Evolutionary conservation across 2,329 filamentous ascomycete genomes (phyloP).

Genomic region (Hypoxylon sp.): DNA sequence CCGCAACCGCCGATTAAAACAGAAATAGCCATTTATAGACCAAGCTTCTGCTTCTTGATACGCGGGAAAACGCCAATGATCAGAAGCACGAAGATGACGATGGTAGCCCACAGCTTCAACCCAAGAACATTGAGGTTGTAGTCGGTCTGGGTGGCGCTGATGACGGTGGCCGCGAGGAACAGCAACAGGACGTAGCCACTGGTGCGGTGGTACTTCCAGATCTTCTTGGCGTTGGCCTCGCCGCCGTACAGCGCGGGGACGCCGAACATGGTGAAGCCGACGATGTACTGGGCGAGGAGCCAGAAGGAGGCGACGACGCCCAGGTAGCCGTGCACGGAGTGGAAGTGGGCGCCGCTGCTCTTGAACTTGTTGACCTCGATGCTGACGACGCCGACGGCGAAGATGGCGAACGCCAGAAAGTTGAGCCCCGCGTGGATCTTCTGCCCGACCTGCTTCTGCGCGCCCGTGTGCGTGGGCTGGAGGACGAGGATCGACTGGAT

Average conservation of each 20-base stretch:
- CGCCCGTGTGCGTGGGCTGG: slow-evolving; percentile 82
- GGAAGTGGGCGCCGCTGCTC: slow-evolving; percentile 75
- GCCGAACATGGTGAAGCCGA: slow-evolving; percentile 86
- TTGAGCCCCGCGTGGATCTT: slow-evolving; percentile 75
- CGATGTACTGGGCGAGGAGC: slow-evolving; percentile 74
- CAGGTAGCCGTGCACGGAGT: slow-evolving; percentile 81
- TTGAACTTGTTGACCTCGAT: slow-evolving; percentile 87
- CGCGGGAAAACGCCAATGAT: slow-evolving; percentile 78
- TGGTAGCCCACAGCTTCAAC: slow-evolving; percentile 79
- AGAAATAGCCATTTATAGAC: slow-evolving; percentile 53
- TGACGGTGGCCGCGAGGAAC: slow-evolving; percentile 76
- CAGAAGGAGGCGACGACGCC: slow-evolving; percentile 79
- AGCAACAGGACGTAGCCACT: slow-evolving; percentile 78
- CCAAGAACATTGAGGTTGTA: slow-evolving; percentile 74
- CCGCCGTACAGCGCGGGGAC: slow-evolving; percentile 78
- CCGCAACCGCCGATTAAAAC: too few relatives aligned
- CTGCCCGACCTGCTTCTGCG: slow-evolving; percentile 73
- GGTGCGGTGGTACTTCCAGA: slow-evolving; percentile 90
- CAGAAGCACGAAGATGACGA: slow-evolving; percentile 71
- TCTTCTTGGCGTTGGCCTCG: slow-evolving; percentile 77
- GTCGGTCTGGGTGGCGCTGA: slow-evolving; percentile 77
- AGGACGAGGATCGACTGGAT: slow-evolving; percentile 84
- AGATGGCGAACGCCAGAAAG: slow-evolving; percentile 66
- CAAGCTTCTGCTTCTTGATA: slow-evolving; percentile 84
- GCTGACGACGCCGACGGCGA: slow-evolving; percentile 71